Evolutionary conservation across 108 stramenopile species (phyloP).

Genomic region (Fistulifera solaris): DNA sequence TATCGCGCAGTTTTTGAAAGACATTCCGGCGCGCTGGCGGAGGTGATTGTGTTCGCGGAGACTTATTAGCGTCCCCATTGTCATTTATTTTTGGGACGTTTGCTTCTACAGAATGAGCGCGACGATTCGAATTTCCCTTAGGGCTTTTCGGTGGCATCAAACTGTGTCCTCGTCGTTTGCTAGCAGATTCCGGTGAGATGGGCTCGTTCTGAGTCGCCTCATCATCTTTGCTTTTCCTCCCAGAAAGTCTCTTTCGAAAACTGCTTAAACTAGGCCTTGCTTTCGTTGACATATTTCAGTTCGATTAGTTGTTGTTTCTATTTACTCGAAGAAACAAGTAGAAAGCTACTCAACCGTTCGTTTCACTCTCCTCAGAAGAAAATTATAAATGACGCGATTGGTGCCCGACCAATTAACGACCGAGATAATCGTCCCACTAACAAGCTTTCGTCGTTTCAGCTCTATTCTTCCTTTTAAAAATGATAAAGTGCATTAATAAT

Average conservation of each 20-base stretch:
- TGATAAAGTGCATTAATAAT: no score
- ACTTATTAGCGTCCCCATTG: neutral
- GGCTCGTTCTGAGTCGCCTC: neutral
- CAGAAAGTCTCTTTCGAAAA: conserved; percentile 2
- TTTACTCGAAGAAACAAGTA: no score
- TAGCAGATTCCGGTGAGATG: neutral
- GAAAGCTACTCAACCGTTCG: no score
- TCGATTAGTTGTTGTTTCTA: no score
- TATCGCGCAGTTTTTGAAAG: conserved; percentile 19
- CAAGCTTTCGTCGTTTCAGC: no score
- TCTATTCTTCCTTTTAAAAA: no score
- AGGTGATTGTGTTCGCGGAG: neutral
- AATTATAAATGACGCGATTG: no score
- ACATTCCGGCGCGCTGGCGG: conserved; percentile 3
- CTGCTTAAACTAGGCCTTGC: conserved; percentile 64
- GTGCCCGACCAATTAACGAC: no score
- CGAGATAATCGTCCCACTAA: no score
- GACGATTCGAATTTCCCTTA: neutral
- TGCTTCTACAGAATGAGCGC: neutral
- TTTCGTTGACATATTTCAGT: conserved; percentile 79
- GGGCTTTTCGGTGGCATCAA: neutral
- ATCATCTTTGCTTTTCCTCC: neutral
- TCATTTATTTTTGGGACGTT: neutral
- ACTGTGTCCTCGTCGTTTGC: neutral
- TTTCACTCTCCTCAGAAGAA: no score